Base-by-base conservation (phyloP, 768 basidiomycete genomes). In the Mycena galericulata region DNA sequence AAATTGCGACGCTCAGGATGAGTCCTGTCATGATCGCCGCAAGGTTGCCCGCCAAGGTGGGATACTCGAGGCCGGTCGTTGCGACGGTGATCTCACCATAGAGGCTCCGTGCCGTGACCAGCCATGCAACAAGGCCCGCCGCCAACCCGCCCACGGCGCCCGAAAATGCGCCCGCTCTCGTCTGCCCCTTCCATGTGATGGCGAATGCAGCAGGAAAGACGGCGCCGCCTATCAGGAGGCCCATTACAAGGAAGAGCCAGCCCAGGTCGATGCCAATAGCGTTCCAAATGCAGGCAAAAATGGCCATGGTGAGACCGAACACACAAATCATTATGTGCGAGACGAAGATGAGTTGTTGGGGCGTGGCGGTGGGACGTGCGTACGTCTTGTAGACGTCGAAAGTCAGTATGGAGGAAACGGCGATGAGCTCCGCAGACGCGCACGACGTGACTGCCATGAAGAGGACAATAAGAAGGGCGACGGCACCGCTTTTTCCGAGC, bases 341-440 rank as follows among this genome's bases (percentile, higher is more conserved):
- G 41, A 68, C 47, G 46, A 62, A 43, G 2, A 68, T 62, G 49
- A 68, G 60, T 11, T 62, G 67, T 24, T 68, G 4, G 11, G 53
- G 47, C 17, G 54, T 46, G 38, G 67, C 67, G 30, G 53, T 18
- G 11, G 67, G 67, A 0, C 46, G 34, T 14, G 57, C 17, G 26
- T 68, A 68, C 9, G 60, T 68, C 41, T 62, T 68, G 20, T 77
- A 77, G 43, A 83, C 77, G 47, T 64, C 64, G 46, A 65, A 65
- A 88, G 18, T 91, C 87, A 2, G 90, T 89, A 70, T 92, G 89
- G 65, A 91, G 80, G 17, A 26, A 6, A 49, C 40, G 14, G 64
- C 79, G 59, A 60, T 76, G 73, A 68, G 61, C 34, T 68, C 67
- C n/a, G 67, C 60, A 17, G 67, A 68, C 1, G 67, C 67, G 46